phyloP scores from a whole-genome alignment of 2,329 filamentous ascomycete species.

The Knufia petricola region DNA sequence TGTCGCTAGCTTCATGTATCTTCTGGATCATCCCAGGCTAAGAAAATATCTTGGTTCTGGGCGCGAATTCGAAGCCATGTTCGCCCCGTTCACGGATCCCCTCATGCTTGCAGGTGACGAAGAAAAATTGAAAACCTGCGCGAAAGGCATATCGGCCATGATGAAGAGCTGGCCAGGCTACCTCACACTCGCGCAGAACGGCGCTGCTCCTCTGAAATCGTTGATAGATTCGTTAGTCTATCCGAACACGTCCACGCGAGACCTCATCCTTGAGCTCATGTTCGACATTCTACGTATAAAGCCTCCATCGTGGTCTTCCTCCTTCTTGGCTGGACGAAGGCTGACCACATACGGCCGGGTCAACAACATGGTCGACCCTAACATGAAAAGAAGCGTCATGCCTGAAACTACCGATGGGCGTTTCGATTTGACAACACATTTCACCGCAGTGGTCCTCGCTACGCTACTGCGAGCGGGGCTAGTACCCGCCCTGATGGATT shows the following conservation, averaged over 20 bases:
- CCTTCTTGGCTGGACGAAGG: conserved; percentile 82
- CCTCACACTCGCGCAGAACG: conserved; percentile 77
- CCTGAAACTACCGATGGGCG: conserved; percentile 55
- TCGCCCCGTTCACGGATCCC: conserved; percentile 88
- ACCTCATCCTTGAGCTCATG: conserved; percentile 78
- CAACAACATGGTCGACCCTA: conserved; percentile 58
- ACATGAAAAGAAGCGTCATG: conserved; percentile 40
- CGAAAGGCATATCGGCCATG: conserved; percentile 82
- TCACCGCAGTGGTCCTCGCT: conserved; percentile 77
- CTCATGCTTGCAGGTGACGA: conserved; percentile 46
- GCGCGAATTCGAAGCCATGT: conserved; percentile 78
- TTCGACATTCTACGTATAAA: conserved; percentile 84
- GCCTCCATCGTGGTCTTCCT: conserved; percentile 85
- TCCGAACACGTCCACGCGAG: conserved; percentile 47
- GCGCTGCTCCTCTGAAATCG: conserved; percentile 74
- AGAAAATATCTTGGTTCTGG: conserved; percentile 77
- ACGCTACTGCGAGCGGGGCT: conserved; percentile 76
- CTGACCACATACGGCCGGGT: conserved; percentile 96
- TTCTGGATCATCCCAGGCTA: conserved; percentile 73
- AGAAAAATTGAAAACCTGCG: conserved; percentile 69
- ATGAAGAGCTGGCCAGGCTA: conserved; percentile 91
- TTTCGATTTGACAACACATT: conserved; percentile 86
- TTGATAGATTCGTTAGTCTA: conserved; percentile 60
- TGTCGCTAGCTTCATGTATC: conserved; percentile 75
- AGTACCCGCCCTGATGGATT: conserved; percentile 35